Base-by-base conservation (phyloP, 1,139 yeast genomes). In the Kurtzmaniella quercitrusa region DNA sequence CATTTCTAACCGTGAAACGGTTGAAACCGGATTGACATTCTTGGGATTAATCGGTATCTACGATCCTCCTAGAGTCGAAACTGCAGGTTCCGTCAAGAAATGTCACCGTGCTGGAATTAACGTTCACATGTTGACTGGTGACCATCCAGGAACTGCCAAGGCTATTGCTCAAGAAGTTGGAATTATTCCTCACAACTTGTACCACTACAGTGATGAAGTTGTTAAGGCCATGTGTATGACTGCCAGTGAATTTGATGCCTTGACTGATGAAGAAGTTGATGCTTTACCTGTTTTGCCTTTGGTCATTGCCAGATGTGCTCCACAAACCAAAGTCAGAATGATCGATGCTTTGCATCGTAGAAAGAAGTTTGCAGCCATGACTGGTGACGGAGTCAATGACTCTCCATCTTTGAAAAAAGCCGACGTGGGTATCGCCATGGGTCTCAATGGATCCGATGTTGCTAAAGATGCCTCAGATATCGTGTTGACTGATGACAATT, bases 391-490 rank as follows among this genome's bases (percentile, higher is more conserved):
- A 20, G 70, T 65, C n/a, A 65, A 65, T 42, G 70, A 65, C 50
- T 63, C 68, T 3, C 70, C 70, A 0, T 63, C 69, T 3, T 55
- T 65, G 43, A 65, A 65, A 47, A 63, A 60, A 44, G 69, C 70
- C 3, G 68, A 65, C 43, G 69, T 65, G n/a, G 69, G 71, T 33
- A 63, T 68, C 52, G 72, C 73, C 19, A 68, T 68, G 74, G 74
- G 74, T 21, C 57, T 68, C 46, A 66, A 66, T 46, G 74, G 74
- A 3, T 76, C 82, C 1, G 83, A 78, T 55, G 83, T 78, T 38
- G 83, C 83, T 14, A 74, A 78, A 48, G 71, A 76, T 45, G 82
- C 83, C 1, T 72, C 80, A 8, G 83, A 78, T 55, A 72, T 78
- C 63, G 80, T 78, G 18, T 61, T 78, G 47, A 66, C 72, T 3